phyloP scores from a whole-genome alignment of 2,329 filamentous ascomycete genomes.

The Aspergillus sp. region DNA sequence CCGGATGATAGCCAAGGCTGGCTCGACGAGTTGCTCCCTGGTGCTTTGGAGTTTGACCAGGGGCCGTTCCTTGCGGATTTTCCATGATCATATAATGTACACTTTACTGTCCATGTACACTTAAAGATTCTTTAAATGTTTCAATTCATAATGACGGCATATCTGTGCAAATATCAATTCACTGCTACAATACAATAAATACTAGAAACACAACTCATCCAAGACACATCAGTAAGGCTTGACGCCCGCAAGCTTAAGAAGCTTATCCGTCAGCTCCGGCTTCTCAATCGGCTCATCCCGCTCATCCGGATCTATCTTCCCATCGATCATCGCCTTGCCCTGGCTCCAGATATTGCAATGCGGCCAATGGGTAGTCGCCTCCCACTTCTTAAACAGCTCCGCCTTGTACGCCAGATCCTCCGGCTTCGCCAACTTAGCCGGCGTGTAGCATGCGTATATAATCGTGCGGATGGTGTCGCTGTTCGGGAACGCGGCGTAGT shows the following conservation, averaged over 20 bases:
- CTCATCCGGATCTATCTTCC: slow-evolving; percentile 13
- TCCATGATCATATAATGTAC: neutral
- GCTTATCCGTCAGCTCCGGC: slow-evolving; percentile 6
- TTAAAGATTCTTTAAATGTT: neutral
- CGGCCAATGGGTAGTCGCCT: slow-evolving; percentile 20
- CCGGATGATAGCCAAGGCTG: neutral
- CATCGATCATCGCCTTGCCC: slow-evolving; percentile 12
- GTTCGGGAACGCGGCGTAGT: slow-evolving; percentile 13
- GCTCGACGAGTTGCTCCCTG: neutral
- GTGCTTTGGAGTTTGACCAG: neutral
- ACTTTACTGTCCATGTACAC: neutral
- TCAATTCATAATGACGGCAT: neutral
- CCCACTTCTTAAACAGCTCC: slow-evolving; percentile 11
- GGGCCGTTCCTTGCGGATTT: neutral
- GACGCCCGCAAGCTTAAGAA: slow-evolving; percentile 8
- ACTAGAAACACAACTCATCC: neutral
- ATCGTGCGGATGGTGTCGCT: slow-evolving; percentile 16
- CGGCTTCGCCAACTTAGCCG: slow-evolving; percentile 6
- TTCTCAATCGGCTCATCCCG: slow-evolving; percentile 15
- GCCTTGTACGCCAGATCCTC: slow-evolving; percentile 10
- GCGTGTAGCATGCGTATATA: slow-evolving; percentile 15
- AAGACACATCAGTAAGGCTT: slow-evolving; percentile 5
- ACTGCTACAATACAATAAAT: neutral
- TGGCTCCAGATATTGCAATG: slow-evolving; percentile 16
- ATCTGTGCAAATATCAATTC: neutral